Base-by-base conservation (phyloP, 768 basidiomycete genomes). In the Goffeauzyma gilvescens region DNA sequence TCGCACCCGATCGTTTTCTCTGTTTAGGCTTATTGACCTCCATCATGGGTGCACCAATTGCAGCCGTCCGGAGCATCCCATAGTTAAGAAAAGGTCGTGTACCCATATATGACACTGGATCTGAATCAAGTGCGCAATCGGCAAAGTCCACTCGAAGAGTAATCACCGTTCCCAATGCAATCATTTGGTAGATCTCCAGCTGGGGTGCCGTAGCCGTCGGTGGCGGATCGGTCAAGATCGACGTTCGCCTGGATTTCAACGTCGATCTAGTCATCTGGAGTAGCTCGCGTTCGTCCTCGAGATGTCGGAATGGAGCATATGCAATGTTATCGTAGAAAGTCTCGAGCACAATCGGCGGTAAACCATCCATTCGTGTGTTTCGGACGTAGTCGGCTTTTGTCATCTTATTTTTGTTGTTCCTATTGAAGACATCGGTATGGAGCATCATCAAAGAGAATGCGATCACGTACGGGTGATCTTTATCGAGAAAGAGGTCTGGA, bases 401-500 rank as follows among this genome's bases (percentile, higher is more conserved):
- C 93, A 98, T 98, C 67, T 96, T 96, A 40, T 76, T 78, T 66
- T 81, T 95, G 66, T 96, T 96, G 49, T 83, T 84, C 65, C 80
- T 83, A 66, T 98, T 98, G 71, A 96, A 96, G 5, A 80, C 83
- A 58, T 98, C 93, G 14, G 93, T 98, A 59, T 96, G 89, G 38
- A 95, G 69, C 90, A 98, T 96, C 54, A 96, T 93, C 58, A 95
- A 69, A 54, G 90, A 95, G 67, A 95, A 96, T 10, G 90, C 86
- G 35, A 96, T 69, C 39, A 96, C 81, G 65, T 96, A 95, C 9
- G 90, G 81, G 54, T 90, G 79, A 56, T 93, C 87, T 89, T 49
- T 0, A 14, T 78, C 75, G 10, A 67, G 67, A 55, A 89, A 95
- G 31, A 95, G 60, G 30, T 68, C 72, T 37, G 79, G 78, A 58